phyloP scores from a whole-genome alignment of 2,329 filamentous ascomycete genomes.

The Leptographium galeiforme region DNA sequence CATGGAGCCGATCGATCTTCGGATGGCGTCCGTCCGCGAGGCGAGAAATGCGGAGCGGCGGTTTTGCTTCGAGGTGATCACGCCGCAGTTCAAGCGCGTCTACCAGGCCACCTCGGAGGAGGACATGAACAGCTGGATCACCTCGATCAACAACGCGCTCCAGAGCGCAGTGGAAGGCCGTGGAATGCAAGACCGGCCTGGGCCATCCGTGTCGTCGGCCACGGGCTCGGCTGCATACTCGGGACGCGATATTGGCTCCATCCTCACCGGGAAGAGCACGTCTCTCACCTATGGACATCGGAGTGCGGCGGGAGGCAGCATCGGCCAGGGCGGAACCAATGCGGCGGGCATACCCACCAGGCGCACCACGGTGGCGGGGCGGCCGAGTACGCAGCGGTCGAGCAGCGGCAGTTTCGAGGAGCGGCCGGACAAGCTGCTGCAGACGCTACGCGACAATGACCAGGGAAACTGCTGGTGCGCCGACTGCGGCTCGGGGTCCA shows the following conservation, averaged over 20 bases:
- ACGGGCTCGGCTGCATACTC: conserved; percentile 39
- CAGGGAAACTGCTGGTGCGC: conserved; percentile 90
- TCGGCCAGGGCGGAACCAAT: conserved; percentile 29
- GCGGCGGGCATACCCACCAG: conserved; percentile 50
- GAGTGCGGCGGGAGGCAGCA: not conserved
- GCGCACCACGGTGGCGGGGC: conserved; percentile 81
- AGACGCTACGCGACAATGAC: conserved; percentile 77
- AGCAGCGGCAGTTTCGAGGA: conserved; percentile 63
- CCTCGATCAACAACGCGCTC: conserved; percentile 89
- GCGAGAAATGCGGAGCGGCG: conserved; percentile 86
- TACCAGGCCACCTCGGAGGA: conserved; percentile 98
- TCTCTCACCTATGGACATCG: conserved; percentile 43
- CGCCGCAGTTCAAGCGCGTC: conserved; percentile 85
- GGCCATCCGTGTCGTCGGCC: conserved; percentile 20
- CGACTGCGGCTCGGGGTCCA: conserved; percentile 80
- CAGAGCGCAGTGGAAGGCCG: conserved; percentile 89
- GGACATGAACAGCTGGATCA: conserved; percentile 95
- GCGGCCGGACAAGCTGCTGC: conserved; percentile 71
- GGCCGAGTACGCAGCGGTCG: conserved; percentile 53
- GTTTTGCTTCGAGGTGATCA: conserved; percentile 98
- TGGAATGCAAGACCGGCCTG: conserved; percentile 41
- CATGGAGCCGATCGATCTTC: conserved; percentile 93
- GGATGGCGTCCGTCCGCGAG: conserved; percentile 93
- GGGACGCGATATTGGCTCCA: conserved; percentile 79
- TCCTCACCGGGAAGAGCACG: conserved; percentile 82